These are phyloP conservation scores for Aegilops sharonensis DNA, from an alignment of 176 grass and related monocot genomes.

Conservation along the genomic window DNA sequence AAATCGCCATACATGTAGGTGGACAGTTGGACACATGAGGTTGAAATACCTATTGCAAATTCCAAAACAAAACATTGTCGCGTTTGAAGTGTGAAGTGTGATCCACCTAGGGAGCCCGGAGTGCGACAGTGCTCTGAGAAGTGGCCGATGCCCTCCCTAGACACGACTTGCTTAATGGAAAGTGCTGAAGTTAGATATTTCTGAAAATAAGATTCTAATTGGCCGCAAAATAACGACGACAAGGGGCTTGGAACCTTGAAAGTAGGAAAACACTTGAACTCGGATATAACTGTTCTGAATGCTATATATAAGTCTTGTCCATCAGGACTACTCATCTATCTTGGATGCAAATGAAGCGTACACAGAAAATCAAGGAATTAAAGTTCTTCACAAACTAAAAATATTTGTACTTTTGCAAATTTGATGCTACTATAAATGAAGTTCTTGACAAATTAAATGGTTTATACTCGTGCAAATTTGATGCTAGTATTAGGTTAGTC, in stretches of 20 bases:
- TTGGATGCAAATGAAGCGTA: conserved; percentile 94
- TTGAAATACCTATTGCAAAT: too few species aligned
- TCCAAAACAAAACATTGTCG: too few species aligned
- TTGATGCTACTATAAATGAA: background rate
- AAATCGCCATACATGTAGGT: background rate
- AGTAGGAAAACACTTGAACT: conserved; percentile 22
- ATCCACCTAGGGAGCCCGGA: too few species aligned
- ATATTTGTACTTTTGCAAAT: conserved; percentile 29
- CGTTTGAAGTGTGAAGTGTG: too few species aligned
- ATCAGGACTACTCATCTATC: conserved; percentile 60
- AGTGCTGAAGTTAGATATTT: background rate
- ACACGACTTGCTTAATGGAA: background rate
- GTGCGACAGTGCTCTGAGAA: too few species aligned
- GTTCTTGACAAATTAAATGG: too few species aligned
- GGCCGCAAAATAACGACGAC: conserved; percentile 66
- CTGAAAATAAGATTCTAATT: conserved; percentile 66
- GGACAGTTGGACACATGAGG: background rate
- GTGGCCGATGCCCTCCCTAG: too few species aligned
- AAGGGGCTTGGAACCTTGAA: conserved; percentile 65
- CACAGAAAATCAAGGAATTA: conserved; percentile 68
- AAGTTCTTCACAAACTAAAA: conserved; percentile 82
- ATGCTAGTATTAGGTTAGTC: too few species aligned
- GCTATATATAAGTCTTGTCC: conserved; percentile 54
- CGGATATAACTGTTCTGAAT: conserved; percentile 76
- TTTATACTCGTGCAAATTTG: too few species aligned